Evolutionary conservation across 495 filamentous ascomycete genomes (phyloP).

Genomic region (Penicillium chermesinum): DNA sequence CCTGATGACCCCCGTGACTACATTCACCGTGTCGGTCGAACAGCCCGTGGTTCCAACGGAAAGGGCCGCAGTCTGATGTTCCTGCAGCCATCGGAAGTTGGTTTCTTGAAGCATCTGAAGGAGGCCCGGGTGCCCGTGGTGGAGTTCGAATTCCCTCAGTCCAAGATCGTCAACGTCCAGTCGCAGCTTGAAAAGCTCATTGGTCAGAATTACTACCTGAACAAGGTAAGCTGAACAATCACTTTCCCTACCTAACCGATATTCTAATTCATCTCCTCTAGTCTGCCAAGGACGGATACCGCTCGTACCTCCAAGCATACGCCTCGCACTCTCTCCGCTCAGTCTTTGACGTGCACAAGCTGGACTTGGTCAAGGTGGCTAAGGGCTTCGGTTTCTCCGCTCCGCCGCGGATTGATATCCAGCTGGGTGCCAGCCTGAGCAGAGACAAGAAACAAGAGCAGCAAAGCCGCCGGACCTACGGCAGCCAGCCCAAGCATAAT

Average conservation of each 20-base stretch:
- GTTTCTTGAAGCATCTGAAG: slow-evolving; percentile 88
- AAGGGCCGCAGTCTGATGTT: slow-evolving; percentile 86
- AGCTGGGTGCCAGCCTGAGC: slow-evolving; percentile 78
- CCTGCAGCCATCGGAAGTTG: slow-evolving; percentile 85
- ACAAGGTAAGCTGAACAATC: slow-evolving; percentile 54
- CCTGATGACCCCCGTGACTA: slow-evolving; percentile 90
- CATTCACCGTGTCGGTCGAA: slow-evolving; percentile 95
- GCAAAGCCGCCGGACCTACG: slow-evolving; percentile 73
- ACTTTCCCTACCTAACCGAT: neutral
- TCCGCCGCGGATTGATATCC: slow-evolving; percentile 89
- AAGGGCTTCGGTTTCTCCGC: slow-evolving; percentile 87
- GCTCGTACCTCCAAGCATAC: slow-evolving; percentile 90
- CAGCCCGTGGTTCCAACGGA: slow-evolving; percentile 76
- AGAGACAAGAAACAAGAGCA: slow-evolving; percentile 76
- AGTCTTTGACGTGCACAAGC: slow-evolving; percentile 88
- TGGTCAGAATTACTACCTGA: slow-evolving; percentile 90
- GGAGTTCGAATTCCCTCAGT: slow-evolving; percentile 89
- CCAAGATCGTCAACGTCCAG: slow-evolving; percentile 92
- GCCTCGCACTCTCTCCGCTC: slow-evolving; percentile 84
- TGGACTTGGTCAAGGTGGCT: slow-evolving; percentile 89
- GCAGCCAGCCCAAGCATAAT: slow-evolving; percentile 56
- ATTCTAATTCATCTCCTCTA: slow-evolving; percentile 19
- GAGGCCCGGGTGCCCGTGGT: slow-evolving; percentile 89
- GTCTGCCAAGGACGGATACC: slow-evolving; percentile 67
- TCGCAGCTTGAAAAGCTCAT: slow-evolving; percentile 91